These are phyloP conservation scores for Chlorella vulgaris DNA, from an alignment of 139 green algal genomes.

Conservation along the genomic window DNA sequence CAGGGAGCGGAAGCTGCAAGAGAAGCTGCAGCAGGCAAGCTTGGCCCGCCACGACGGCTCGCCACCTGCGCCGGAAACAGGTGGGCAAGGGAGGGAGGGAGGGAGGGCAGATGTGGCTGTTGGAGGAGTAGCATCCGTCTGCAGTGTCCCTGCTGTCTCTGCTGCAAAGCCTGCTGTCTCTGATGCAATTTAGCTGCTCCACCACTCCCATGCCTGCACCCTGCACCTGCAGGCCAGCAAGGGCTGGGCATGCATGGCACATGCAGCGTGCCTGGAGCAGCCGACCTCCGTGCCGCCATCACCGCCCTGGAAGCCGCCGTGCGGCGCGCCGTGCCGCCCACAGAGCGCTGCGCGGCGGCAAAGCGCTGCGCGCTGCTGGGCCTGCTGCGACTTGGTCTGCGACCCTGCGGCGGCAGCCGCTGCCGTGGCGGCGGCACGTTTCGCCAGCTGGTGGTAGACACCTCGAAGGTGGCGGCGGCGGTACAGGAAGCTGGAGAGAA, in stretches of 20 bases:
- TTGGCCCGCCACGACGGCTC: too few relatives aligned
- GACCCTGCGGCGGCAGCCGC: neutral
- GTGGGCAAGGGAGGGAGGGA: too few relatives aligned
- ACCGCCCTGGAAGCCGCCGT: neutral
- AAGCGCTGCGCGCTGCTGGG: neutral
- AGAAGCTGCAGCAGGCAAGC: too few relatives aligned
- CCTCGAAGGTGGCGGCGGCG: neutral
- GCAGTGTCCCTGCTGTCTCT: too few relatives aligned
- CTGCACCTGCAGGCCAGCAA: too few relatives aligned
- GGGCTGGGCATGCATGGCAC: too few relatives aligned
- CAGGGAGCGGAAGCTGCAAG: neutral
- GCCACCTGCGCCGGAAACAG: too few relatives aligned
- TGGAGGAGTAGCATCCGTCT: too few relatives aligned
- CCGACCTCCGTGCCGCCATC: neutral
- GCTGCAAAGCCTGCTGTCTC: too few relatives aligned
- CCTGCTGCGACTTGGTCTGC: neutral
- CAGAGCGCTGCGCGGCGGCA: neutral
- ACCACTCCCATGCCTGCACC: neutral
- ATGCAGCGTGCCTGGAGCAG: neutral
- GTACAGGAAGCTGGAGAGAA: too few relatives aligned
- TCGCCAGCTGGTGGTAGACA: neutral
- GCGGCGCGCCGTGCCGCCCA: neutral
- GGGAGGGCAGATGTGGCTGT: too few relatives aligned
- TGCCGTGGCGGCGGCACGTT: neutral
- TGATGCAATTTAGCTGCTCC: too few relatives aligned